Base-by-base conservation (phyloP, 1,139 yeast genomes). In the Diutina neorugosa region DNA sequence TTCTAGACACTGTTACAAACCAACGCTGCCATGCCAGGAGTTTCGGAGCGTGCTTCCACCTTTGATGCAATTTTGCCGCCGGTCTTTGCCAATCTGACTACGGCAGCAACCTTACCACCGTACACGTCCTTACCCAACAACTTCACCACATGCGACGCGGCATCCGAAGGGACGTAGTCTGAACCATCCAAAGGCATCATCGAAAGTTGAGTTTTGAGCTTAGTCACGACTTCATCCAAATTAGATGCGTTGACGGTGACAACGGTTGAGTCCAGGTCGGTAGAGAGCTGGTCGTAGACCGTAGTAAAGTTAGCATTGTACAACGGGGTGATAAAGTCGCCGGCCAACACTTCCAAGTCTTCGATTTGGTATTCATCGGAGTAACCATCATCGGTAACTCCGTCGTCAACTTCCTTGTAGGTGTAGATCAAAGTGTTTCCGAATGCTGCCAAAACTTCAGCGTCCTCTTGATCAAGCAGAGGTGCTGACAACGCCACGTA, bases 341-440 rank as follows among this genome's bases (percentile, higher is more conserved):
- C 96, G 14, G 94, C 86, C 44, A 71, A 72, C 54, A 93, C 65
- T 56, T 81, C 84, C 64, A 91, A 74, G 57, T 86, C 86, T 66
- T 91, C 97, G 59, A 93, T 80, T 65, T 86, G 94, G 69, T 91
- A 93, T 68, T 90, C 96, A 67, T 93, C 98, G 56, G 87, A 85
- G 78, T 85, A 89, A 2, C 96, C 97, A 62, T 86, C 95, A 54
- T 88, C 96, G 54, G 74, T 78, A 54, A 88, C 83, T 41, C 85
- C 84, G 23, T 90, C 85, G 8, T 80, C 77, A 58, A 87, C 74
- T 65, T 91, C 98, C 68, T 85, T 86, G 55, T 89, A 80, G 23
- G 84, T 81, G 71, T 86, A 93, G 47, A 84, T 78, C 57, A 93
- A 74, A 16, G 82, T 79, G 66, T 86, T 87, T 53, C 81, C 77